These are phyloP conservation scores for Scedosporium boydii DNA, from an alignment of 2,329 filamentous ascomycete genomes.

Conservation along the genomic window DNA sequence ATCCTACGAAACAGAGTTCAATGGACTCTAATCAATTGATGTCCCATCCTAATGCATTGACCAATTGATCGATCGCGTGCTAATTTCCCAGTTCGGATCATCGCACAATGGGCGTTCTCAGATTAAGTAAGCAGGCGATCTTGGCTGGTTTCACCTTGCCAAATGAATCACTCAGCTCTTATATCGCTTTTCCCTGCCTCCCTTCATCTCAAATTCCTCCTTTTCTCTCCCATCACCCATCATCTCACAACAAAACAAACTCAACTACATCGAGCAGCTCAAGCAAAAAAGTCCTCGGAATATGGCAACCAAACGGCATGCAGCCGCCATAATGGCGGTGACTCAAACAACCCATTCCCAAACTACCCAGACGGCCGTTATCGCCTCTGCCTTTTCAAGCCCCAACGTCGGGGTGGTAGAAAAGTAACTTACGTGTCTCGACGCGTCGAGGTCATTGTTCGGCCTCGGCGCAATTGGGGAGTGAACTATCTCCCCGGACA, in stretches of 20 bases:
- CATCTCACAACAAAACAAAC: background rate
- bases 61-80: background rate
- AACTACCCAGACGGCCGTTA: background rate
- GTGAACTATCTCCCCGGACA: slow-evolving; percentile 16
- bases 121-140: background rate
- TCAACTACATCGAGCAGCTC: background rate
- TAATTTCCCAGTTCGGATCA: background rate
- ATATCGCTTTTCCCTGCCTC: slow-evolving; percentile 2
- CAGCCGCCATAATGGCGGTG: slow-evolving; percentile 4
- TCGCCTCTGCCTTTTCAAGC: slow-evolving; percentile 25
- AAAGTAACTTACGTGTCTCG: slow-evolving; percentile 24
- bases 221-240: background rate
- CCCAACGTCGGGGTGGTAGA: slow-evolving; percentile 41
- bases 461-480: slow-evolving; percentile 5
- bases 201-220: background rate
- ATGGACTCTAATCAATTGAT: background rate
- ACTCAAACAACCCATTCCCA: background rate
- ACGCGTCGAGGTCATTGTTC: slow-evolving; percentile 10
- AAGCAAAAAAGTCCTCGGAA: background rate
- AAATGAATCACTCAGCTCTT: background rate
- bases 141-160: background rate
- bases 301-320: background rate
- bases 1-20: background rate
- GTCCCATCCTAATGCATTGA: background rate
- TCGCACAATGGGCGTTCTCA: background rate